phyloP scores from a whole-genome alignment of 805 yeast species.

The Metschnikowia reukaufii region DNA sequence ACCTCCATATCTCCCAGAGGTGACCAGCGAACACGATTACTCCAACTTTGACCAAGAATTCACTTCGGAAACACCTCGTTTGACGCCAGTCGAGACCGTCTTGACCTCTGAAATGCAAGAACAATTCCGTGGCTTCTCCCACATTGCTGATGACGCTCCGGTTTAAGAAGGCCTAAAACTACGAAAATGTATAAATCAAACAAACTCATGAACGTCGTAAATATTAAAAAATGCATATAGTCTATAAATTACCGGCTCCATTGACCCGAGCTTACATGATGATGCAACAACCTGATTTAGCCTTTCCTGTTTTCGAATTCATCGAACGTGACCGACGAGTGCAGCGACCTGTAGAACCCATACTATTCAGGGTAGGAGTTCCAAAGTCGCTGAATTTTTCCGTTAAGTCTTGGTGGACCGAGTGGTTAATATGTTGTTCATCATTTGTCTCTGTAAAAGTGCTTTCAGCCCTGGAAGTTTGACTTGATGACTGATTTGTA shows the following conservation, averaged over 20 bases:
- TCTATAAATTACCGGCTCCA: neutral
- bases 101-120: constrained; percentile 88
- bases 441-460: neutral
- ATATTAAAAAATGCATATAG: constrained; percentile 1
- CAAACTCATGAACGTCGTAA: neutral
- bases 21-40: constrained; percentile 85
- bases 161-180: constrained; percentile 26
- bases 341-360: neutral
- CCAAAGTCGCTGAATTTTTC: constrained; percentile 2
- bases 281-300: constrained; percentile 20
- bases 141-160: constrained; percentile 62
- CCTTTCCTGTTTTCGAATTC: neutral
- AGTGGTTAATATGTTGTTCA: neutral
- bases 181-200: too few relatives aligned
- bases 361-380: neutral
- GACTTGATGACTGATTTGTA: neutral
- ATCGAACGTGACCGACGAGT: neutral
- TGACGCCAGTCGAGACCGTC: constrained; percentile 91
- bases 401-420: constrained; percentile 1
- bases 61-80: constrained; percentile 89
- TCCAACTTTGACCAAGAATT: constrained; percentile 93
- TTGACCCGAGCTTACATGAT: constrained; percentile 14
- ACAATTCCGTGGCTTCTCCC: constrained; percentile 95
- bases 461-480: neutral
- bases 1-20: constrained; percentile 90